Percentiles rank a stretch among this genome's conserved stretches.
phyloP scores from a whole-genome alignment of 352 stramenopile genomes.

The Globisporangium nunn region DNA sequence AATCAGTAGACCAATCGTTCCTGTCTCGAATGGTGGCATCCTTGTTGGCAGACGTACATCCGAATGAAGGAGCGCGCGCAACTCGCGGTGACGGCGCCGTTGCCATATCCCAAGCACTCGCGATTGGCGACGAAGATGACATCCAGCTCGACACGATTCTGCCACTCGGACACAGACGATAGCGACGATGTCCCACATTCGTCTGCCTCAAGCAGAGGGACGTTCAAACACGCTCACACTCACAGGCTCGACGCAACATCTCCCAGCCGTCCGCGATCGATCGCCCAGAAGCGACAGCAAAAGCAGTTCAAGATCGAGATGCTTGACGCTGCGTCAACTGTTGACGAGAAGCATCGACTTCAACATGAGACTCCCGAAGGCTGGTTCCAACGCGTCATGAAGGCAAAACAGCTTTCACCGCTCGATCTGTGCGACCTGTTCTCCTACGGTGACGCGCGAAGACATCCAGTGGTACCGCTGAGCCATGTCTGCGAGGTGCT shows the following conservation, averaged over 20 bases:
- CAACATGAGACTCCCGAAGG: constrained; percentile 24
- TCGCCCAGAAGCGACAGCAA: neutral
- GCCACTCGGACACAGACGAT: neutral
- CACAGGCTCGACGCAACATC: neutral
- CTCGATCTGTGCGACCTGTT: constrained; percentile 53
- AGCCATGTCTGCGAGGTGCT: constrained; percentile 48
- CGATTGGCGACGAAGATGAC: neutral
- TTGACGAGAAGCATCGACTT: neutral
- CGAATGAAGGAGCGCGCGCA: neutral
- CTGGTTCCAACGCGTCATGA: constrained; percentile 54
- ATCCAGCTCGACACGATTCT: neutral
- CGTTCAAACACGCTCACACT: neutral
- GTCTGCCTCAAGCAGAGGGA: too few relatives aligned
- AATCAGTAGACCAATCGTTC: too few relatives aligned
- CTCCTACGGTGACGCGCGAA: constrained; percentile 31
- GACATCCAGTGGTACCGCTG: constrained; percentile 31
- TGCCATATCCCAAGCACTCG: neutral
- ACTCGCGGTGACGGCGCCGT: neutral
- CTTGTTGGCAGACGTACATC: too few relatives aligned
- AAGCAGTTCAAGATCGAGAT: neutral
- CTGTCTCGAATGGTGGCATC: too few relatives aligned
- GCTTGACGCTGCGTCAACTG: neutral
- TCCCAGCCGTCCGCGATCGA: neutral
- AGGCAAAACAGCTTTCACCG: constrained; percentile 31
- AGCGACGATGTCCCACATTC: neutral